Percentiles rank a stretch among this genome's conserved stretches.
Conservation (phyloP, 805 yeast species). For the Suhomyces kilbournensis region DNA sequence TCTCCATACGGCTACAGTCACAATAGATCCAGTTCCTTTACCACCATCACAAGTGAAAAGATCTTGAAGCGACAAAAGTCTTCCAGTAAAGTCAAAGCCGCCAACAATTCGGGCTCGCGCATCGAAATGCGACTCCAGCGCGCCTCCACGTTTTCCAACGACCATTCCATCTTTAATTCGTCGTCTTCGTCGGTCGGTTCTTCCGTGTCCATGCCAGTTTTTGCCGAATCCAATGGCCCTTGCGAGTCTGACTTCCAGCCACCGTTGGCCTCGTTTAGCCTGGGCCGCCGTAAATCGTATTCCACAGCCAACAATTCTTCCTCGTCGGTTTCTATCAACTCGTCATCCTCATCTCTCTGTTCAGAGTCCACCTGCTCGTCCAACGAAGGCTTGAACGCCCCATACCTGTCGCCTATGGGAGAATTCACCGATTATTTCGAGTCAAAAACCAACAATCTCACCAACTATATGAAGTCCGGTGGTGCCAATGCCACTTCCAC, state of each 20-base stretch:
- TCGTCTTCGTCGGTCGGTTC: slow-evolving; percentile 5
- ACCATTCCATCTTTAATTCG: slow-evolving; percentile 16
- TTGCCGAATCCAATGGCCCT: slow-evolving; percentile 1
- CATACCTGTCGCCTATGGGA: slow-evolving; percentile 22
- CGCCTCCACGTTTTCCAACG: slow-evolving; percentile 26
- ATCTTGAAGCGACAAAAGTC: slow-evolving; percentile 32
- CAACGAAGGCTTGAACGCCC: slow-evolving; percentile 28
- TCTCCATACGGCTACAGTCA: slow-evolving; percentile 19
- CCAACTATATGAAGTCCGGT: slow-evolving; percentile 1
- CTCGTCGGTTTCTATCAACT: slow-evolving; percentile 26
- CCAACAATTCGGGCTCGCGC: slow-evolving; percentile 6
- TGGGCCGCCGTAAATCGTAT: slow-evolving; percentile 14
- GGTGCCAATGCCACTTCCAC: slow-evolving; percentile 9
- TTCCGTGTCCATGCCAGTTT: slow-evolving; percentile 2
- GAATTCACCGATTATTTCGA: slow-evolving; percentile 27
- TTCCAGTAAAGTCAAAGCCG: slow-evolving; percentile 8
- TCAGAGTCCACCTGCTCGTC: slow-evolving; percentile 28
- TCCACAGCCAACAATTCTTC: slow-evolving; percentile 17
- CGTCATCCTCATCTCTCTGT: slow-evolving; percentile 27
- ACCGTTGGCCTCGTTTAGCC: slow-evolving; percentile 24
- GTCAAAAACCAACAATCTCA: slow-evolving; percentile 9
- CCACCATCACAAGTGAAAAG: slow-evolving; percentile 29
- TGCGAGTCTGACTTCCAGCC: slow-evolving; percentile 25
- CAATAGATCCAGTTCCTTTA: slow-evolving; percentile 25
- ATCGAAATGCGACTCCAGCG: slow-evolving; percentile 15